phyloP scores from a whole-genome alignment of 2,329 filamentous ascomycete species.

The Teratosphaeria gauchensis region DNA sequence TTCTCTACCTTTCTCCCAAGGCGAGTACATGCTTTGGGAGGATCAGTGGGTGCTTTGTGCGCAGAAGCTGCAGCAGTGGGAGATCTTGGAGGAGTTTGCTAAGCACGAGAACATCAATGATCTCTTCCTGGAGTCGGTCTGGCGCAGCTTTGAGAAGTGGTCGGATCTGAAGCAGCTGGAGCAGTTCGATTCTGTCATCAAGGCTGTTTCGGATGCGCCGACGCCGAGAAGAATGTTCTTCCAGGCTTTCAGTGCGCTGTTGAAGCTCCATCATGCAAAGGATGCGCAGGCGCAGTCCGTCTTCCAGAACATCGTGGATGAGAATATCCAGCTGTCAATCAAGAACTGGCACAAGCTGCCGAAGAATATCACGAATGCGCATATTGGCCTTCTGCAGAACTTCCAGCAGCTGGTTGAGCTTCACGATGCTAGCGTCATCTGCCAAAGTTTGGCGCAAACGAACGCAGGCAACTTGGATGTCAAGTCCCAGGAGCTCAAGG shows the following conservation, averaged over 20 bases:
- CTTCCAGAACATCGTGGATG: constrained; percentile 85
- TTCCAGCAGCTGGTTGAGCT: constrained; percentile 97
- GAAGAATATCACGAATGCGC: constrained; percentile 82
- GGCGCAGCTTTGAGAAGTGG: constrained; percentile 95
- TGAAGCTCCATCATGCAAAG: constrained; percentile 86
- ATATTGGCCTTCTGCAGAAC: constrained; percentile 89
- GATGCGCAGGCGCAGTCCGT: constrained; percentile 57
- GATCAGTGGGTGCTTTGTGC: constrained; percentile 98
- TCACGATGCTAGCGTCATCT: constrained; percentile 95
- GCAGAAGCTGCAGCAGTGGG: constrained; percentile 98
- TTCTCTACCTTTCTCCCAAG: constrained; percentile 90
- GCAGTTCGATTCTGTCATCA: constrained; percentile 84
- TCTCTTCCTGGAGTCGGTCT: constrained; percentile 85
- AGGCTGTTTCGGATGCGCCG: constrained; percentile 93
- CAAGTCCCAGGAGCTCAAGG: constrained; percentile 91
- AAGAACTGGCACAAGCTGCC: constrained; percentile 99
- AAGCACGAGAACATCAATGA: constrained; percentile 99
- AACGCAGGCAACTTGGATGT: constrained; percentile 77
- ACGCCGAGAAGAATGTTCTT: constrained; percentile 93
- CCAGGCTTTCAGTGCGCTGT: constrained; percentile 93
- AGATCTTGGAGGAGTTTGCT: constrained; percentile 91
- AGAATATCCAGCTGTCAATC: constrained; percentile 93
- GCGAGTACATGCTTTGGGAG: constrained; percentile 98
- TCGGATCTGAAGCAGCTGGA: constrained; percentile 76
- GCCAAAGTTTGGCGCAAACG: constrained; percentile 77